Conservation (phyloP, 2,329 filamentous ascomycete species). For the Colletotrichum tamarilloi region DNA sequence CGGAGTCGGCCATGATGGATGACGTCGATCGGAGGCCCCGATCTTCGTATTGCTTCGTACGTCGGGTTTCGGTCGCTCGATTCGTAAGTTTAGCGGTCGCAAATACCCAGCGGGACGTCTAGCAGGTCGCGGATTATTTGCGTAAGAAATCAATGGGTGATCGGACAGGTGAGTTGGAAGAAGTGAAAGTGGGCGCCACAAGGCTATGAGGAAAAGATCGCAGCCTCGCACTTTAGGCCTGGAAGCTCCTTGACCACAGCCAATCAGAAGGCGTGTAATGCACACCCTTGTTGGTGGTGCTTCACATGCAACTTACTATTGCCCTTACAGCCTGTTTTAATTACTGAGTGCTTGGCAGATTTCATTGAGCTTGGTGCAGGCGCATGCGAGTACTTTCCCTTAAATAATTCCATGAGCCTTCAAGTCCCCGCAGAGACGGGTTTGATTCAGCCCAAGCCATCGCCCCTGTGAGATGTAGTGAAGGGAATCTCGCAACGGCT, state of each 20-base stretch:
- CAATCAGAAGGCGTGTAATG: constrained; percentile 15
- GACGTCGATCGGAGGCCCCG: not conserved
- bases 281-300: not conserved
- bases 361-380: not conserved
- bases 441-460: not conserved
- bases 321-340: not conserved
- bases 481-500: not conserved
- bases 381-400: not conserved
- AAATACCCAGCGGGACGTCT: not conserved
- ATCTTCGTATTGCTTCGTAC: too few relatives aligned
- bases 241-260: not conserved
- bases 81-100: not conserved
- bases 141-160: not conserved
- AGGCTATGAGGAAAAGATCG: constrained; percentile 26
- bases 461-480: not conserved
- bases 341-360: not conserved
- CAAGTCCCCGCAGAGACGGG: not conserved
- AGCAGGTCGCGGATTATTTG: not conserved
- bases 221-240: constrained; percentile 26
- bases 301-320: not conserved
- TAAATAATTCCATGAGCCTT: not conserved
- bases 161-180: not conserved
- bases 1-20: constrained; percentile 74
- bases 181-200: constrained; percentile 5
- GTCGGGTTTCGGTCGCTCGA: not conserved